phyloP scores from a whole-genome alignment of 345 rosid species.

The Ricinus communis region DNA sequence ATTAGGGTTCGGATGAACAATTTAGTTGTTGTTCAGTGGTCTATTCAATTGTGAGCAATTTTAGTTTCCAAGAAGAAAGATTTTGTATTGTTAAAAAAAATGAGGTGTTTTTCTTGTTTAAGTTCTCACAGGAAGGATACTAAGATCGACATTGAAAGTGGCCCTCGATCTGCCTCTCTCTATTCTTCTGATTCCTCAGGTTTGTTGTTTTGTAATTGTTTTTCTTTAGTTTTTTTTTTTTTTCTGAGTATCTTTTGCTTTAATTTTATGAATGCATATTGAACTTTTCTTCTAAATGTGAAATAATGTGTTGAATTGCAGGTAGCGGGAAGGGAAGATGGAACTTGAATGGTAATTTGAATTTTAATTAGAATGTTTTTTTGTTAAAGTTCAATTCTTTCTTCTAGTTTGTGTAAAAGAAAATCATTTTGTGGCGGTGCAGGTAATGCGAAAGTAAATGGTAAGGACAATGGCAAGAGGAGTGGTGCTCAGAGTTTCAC shows the following conservation, averaged over 20 bases:
- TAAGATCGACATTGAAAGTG: constrained; percentile 67
- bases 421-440: constrained; percentile 4
- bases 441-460: constrained; percentile 41
- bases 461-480: constrained; percentile 20
- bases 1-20: background rate
- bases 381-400: background rate
- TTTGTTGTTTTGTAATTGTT: constrained; percentile 11
- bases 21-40: background rate
- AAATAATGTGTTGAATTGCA: constrained; percentile 10
- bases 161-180: constrained; percentile 47
- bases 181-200: constrained; percentile 51
- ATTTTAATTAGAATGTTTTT: background rate
- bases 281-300: background rate
- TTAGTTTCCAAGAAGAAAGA: background rate
- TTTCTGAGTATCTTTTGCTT: background rate
- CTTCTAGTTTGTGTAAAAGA: background rate
- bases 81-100: constrained; percentile 16
- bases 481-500: constrained; percentile 79
- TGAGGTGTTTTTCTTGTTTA: constrained; percentile 91
- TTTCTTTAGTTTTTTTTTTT: background rate
- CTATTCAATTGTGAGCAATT: background rate
- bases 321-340: constrained; percentile 34
- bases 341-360: constrained; percentile 31
- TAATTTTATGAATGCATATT: background rate
- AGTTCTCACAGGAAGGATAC: constrained; percentile 48